Percentiles rank a stretch among this genome's conserved stretches.
These are phyloP conservation scores for Rhodotorula sp. DNA, from an alignment of 1,284 basidiomycete species.

Conservation along the genomic window DNA sequence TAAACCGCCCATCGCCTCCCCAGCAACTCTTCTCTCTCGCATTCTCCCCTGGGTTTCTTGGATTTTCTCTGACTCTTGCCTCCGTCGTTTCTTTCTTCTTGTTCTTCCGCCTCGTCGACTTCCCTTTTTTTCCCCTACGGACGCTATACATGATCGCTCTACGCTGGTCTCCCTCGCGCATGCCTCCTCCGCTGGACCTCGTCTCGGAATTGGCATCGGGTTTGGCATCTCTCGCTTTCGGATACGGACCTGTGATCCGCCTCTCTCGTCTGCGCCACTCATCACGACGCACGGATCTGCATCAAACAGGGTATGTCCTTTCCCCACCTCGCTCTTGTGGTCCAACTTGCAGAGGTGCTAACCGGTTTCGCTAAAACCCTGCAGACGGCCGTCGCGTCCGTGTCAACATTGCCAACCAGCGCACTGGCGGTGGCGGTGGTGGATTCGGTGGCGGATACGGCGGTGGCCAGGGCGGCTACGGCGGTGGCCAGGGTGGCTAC, in stretches of 20 bases:
- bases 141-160: background rate
- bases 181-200: background rate
- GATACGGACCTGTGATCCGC: background rate
- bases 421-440: slow-evolving; percentile 40
- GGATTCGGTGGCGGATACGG: slow-evolving; percentile 30
- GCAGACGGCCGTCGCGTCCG: slow-evolving; percentile 39
- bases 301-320: background rate
- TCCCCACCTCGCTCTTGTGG: background rate
- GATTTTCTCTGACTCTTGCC: slow-evolving; percentile 8
- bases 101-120: background rate
- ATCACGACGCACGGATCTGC: background rate
- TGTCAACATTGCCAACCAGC: slow-evolving; percentile 43
- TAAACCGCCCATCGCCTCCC: too few species aligned
- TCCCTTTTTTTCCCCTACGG: background rate
- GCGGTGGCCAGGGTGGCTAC: slow-evolving; percentile 19
- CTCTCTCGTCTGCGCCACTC: background rate
- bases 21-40: too few species aligned
- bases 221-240: background rate
- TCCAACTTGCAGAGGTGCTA: background rate
- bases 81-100: background rate
- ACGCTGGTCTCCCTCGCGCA: background rate
- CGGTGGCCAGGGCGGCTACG: slow-evolving; percentile 21
- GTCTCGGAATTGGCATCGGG: background rate
- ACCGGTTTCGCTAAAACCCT: background rate
- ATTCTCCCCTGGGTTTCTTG: background rate